phyloP scores from a whole-genome alignment of 2,329 filamentous ascomycete genomes.

The Xylariaceae sp. region DNA sequence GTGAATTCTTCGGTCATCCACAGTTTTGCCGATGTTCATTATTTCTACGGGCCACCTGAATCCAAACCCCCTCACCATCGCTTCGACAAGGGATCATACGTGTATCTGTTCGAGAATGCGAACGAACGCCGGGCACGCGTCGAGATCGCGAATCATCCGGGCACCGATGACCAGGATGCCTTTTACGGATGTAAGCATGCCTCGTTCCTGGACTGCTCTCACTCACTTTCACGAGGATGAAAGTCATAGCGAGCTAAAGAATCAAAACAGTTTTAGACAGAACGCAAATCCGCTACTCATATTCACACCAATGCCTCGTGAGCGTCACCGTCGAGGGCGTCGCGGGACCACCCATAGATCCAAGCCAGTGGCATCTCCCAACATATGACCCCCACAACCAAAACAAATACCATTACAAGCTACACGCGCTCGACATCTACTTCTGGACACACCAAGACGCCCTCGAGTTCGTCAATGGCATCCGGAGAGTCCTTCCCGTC shows the following conservation, averaged over 20 bases:
- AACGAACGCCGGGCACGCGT: slow-evolving; percentile 63
- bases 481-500: slow-evolving; percentile 60
- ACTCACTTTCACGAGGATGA: neutral
- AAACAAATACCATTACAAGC: slow-evolving; percentile 73
- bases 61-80: slow-evolving; percentile 70
- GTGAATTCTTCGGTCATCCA: slow-evolving; percentile 3
- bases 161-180: slow-evolving; percentile 72
- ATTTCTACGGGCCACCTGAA: slow-evolving; percentile 67
- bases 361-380: slow-evolving; percentile 70
- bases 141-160: slow-evolving; percentile 71
- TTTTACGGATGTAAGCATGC: slow-evolving; percentile 66
- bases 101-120: slow-evolving; percentile 75
- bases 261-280: slow-evolving; percentile 58
- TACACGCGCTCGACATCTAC: slow-evolving; percentile 73
- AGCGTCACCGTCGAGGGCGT: slow-evolving; percentile 59
- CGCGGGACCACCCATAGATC: slow-evolving; percentile 36
- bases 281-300: slow-evolving; percentile 63
- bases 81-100: slow-evolving; percentile 74
- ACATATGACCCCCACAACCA: slow-evolving; percentile 68
- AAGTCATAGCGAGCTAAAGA: slow-evolving; percentile 1
- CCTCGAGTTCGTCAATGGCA: slow-evolving; percentile 62
- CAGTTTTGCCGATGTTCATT: slow-evolving; percentile 75
- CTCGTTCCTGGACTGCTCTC: neutral
- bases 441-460: slow-evolving; percentile 75
- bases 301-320: slow-evolving; percentile 69